phyloP scores from a whole-genome alignment of 106 monocot species.

The Phalaenopsis equestris region DNA sequence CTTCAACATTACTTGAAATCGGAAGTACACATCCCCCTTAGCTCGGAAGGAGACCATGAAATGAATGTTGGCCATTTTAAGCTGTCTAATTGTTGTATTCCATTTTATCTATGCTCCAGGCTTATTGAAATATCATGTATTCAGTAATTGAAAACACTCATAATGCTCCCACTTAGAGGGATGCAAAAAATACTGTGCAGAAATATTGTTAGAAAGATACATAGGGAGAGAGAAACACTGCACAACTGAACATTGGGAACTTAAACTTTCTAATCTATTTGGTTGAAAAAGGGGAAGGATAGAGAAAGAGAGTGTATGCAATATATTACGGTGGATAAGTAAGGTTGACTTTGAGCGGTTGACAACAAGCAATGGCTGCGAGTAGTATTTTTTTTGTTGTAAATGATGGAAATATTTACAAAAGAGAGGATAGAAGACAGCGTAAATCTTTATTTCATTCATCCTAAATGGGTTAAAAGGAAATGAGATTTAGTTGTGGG shows the following conservation, averaged over 20 bases:
- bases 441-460: no score
- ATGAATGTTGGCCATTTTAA: not conserved
- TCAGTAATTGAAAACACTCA: not conserved
- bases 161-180: not conserved
- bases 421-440: no score
- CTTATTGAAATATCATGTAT: not conserved
- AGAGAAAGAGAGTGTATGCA: not conserved
- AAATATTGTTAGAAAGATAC: not conserved
- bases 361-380: no score
- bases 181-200: not conserved
- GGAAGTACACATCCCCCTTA: no score
- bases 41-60: no score
- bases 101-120: not conserved
- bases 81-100: not conserved
- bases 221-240: not conserved
- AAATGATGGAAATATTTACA: no score
- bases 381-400: no score
- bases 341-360: no score
- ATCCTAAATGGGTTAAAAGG: no score
- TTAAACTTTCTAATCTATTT: not conserved
- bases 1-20: no score
- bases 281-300: not conserved
- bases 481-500: no score
- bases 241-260: not conserved
- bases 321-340: not conserved